Evolutionary conservation across 352 stramenopile genomes (phyloP).

Genomic region (Globisporangium uncinulatum): DNA sequence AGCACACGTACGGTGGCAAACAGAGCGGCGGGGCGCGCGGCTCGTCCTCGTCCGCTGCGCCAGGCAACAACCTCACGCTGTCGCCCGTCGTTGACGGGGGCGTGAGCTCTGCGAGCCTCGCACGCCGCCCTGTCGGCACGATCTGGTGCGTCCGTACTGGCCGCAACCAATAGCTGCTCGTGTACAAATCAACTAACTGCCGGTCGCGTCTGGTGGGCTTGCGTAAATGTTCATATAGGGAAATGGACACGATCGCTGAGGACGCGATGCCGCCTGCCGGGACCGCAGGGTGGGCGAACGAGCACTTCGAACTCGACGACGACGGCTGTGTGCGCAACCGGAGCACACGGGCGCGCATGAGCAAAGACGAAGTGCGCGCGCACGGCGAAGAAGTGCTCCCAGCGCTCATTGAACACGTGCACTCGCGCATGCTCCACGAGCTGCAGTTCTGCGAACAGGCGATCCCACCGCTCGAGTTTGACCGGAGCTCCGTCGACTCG

Average conservation of each 20-base stretch:
- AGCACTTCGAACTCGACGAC: constrained; percentile 53
- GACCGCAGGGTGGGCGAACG: constrained; percentile 50
- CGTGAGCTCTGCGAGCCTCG: constrained; percentile 21
- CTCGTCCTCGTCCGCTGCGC: neutral
- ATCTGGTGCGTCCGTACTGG: constrained; percentile 10
- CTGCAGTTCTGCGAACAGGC: constrained; percentile 75
- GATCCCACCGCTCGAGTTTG: constrained; percentile 68
- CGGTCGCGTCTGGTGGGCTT: no score
- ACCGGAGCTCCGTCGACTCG: constrained; percentile 39
- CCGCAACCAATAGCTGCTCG: no score
- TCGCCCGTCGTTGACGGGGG: constrained; percentile 43
- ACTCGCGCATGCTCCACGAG: constrained; percentile 75
- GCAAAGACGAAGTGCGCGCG: constrained; percentile 59
- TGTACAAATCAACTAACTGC: no score
- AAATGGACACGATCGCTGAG: constrained; percentile 80
- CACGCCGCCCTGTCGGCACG: constrained; percentile 6
- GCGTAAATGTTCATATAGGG: no score
- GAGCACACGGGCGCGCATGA: constrained; percentile 42
- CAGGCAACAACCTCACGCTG: constrained; percentile 12
- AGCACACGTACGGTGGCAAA: constrained; percentile 27
- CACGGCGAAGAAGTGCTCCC: constrained; percentile 68
- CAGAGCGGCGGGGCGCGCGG: neutral
- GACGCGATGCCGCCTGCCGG: constrained; percentile 40
- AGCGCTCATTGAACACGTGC: constrained; percentile 66
- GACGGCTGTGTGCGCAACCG: constrained; percentile 48